These are phyloP conservation scores for Solanum paucissectum DNA, from an alignment of 257 asterid genomes.

Conservation along the genomic window DNA sequence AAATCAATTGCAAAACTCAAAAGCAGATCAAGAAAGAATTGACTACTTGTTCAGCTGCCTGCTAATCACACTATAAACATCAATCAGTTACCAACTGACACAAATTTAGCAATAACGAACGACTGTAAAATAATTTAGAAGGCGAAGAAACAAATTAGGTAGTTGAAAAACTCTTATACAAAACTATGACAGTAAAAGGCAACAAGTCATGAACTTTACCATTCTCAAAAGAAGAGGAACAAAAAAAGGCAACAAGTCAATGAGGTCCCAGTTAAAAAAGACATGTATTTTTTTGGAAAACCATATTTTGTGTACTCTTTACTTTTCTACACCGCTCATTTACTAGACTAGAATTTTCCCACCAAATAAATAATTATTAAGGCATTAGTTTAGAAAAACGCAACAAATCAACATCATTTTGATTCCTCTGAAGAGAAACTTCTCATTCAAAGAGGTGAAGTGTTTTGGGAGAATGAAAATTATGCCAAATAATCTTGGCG, in stretches of 20 bases:
- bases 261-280: not conserved
- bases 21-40: not conserved
- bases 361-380: not conserved
- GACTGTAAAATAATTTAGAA: not conserved
- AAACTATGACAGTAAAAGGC: not conserved
- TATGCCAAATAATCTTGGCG: not conserved
- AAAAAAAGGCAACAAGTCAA: not conserved
- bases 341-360: not conserved
- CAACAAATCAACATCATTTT: too few species aligned
- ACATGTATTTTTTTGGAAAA: not conserved
- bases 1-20: not conserved
- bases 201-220: not conserved
- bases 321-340: not conserved
- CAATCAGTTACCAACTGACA: not conserved
- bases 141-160: not conserved
- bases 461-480: not conserved
- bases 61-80: not conserved
- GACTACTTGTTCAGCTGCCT: not conserved
- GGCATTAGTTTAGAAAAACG: too few species aligned
- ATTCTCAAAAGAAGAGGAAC: not conserved
- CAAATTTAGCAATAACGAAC: not conserved
- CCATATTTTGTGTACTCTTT: not conserved
- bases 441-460: not conserved
- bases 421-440: not conserved
- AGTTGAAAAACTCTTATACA: not conserved